Conservation (phyloP, 306 rosid genomes). For the Prunus kanzakura region DNA sequence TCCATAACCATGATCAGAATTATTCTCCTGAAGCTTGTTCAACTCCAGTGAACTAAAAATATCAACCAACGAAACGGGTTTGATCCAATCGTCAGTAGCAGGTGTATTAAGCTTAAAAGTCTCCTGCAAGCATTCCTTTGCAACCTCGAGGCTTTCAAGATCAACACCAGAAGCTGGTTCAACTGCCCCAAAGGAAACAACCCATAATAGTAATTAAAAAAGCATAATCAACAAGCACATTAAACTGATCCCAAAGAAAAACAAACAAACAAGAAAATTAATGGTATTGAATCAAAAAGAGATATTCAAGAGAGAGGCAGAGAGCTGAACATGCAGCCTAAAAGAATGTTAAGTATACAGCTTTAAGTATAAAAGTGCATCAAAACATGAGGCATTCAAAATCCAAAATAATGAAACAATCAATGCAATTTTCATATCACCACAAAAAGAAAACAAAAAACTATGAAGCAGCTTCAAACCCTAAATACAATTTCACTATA, state of each 20-base stretch:
- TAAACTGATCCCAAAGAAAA: no score
- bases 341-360: neutral
- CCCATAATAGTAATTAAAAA: neutral
- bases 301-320: neutral
- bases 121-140: constrained; percentile 70
- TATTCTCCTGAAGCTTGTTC: constrained; percentile 33
- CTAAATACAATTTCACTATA: neutral
- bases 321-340: neutral
- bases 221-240: neutral
- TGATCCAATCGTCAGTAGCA: constrained; percentile 28
- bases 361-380: neutral
- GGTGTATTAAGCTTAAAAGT: constrained; percentile 56
- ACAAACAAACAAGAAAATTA: no score
- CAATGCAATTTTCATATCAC: neutral
- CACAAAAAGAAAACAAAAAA: neutral
- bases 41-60: constrained; percentile 57
- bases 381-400: neutral
- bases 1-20: constrained; percentile 25
- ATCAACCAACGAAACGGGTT: constrained; percentile 53
- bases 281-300: no score
- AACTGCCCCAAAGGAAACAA: constrained; percentile 44
- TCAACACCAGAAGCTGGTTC: constrained; percentile 65
- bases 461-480: neutral
- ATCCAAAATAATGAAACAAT: neutral
- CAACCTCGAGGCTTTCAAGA: constrained; percentile 81